Base-by-base conservation (phyloP, 2,329 filamentous ascomycete species). In the Aspergillus quadricinctus region DNA sequence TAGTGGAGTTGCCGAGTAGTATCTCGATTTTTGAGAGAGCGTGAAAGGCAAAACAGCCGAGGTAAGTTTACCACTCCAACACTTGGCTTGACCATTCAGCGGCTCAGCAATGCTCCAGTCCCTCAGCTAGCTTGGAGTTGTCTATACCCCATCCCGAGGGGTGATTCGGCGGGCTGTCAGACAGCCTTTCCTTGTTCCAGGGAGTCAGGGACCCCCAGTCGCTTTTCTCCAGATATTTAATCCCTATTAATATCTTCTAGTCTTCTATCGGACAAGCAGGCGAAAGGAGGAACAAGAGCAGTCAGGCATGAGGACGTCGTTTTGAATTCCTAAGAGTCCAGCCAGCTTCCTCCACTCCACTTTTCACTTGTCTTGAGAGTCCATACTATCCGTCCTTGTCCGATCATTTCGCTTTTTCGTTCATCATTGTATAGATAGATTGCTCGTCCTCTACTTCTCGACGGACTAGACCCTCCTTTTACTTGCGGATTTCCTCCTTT, bases 1-100 rank as follows among this genome's bases (percentile, higher is more conserved):
- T 17, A 14, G 31, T 17, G 31, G 31, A 37, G 31, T 37, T 17
- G 31, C 14, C 3, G 31, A 6, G 31, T 37, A 17, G 11, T 35
- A 35, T 35, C 31, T 35, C 31, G 14, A 35, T 17, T 35, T 2
- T 14, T 37, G 31, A 37, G 31, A 17, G 31, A 37, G 31, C 31
- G 31, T 37, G 31, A 37, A 37, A 37, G 6, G 31, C 14, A 37
- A 25, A 27, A 25, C 19, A 46, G 43, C 43, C 43, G 43, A 46
- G 43, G 43, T 46, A 46, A 87, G 87, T 52, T n/a, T 19, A 23
- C 25, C 19, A 46, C 19, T 46, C 2, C 43, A 3, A 14, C 19
- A 9, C 19, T 46, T 25, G 21, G 43, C 43, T 25, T n/a, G 19
- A 11, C 43, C 43, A 25, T 23, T 46, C 43, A 46, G 43, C 43